These are phyloP conservation scores for Actinomortierella ambigua DNA, from an alignment of 371 early-diverging fungal species.

Conservation along the genomic window DNA sequence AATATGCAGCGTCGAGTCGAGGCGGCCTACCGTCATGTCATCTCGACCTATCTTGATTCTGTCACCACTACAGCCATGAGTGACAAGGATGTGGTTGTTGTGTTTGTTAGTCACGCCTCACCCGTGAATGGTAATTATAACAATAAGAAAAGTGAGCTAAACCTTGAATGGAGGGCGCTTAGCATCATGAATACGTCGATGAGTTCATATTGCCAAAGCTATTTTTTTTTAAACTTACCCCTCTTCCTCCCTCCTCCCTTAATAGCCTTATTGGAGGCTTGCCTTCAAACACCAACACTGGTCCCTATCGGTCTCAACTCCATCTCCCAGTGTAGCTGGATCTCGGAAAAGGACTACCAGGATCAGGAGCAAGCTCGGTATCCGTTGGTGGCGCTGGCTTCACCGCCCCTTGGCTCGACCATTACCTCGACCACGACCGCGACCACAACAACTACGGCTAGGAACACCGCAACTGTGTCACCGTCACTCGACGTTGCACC, in stretches of 20 bases:
- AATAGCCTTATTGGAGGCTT: slow-evolving; percentile 32
- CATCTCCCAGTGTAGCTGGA: slow-evolving; percentile 44
- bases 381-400: background rate
- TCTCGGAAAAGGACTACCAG: background rate
- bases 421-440: background rate
- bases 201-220: too few relatives aligned
- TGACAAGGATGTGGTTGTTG: slow-evolving; percentile 27
- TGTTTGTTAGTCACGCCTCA: slow-evolving; percentile 43
- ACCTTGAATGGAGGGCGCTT: too few relatives aligned
- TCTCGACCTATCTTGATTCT: slow-evolving; percentile 7
- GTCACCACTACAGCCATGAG: background rate
- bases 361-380: background rate
- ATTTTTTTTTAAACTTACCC: background rate
- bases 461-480: background rate
- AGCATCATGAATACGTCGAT: too few relatives aligned
- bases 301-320: slow-evolving; percentile 39
- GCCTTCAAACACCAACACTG: slow-evolving; percentile 31
- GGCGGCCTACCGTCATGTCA: slow-evolving; percentile 14
- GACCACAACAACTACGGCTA: background rate
- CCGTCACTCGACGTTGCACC: slow-evolving; percentile 6
- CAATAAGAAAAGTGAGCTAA: too few relatives aligned
- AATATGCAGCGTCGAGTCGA: slow-evolving; percentile 35
- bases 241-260: background rate
- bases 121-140: slow-evolving; percentile 36
- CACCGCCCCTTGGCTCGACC: background rate